Base-by-base conservation (phyloP, 176 grass and related monocot species). In the Avena insularis region DNA sequence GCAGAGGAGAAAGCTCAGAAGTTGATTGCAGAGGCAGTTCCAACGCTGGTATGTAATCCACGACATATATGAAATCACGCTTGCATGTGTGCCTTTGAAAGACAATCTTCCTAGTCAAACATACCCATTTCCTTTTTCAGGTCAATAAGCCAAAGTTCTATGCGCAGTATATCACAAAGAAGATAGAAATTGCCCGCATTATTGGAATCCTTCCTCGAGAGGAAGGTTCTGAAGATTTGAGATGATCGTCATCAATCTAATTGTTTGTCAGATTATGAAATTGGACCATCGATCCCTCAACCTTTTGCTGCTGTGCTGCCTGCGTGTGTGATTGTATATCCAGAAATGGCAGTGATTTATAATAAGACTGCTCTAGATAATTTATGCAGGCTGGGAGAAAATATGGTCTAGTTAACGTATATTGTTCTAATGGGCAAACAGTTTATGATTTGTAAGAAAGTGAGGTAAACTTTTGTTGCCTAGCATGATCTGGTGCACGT, bases 141-240 rank as follows among this genome's bases (percentile, higher is more conserved):
- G 70, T 73, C 45, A 12, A 6, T 73, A 48, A 25, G 70, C 70
- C 70, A 73, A 73, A 73, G 43, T 48, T 5, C 10, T 73, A 73
- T 25, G 70, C 47, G 43, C 70, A 73, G 70, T 73, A 73, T 25
- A 48, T 73, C 70, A 73, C 11, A 46, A 73, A 73, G 43, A 73
- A 73, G 20, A 73, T 73, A 12, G 11, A 73, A 1, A 48, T 73
- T 48, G 70, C 70, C 4, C 40, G 70, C 2, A 23, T 73, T 7
- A 6, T 73, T 48, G 43, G 70, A 14, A 73, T 73, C 43, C 70
- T 73, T 25, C 20, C 70, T 7, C 70, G 0, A 6, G 43, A 6
- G 20, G 8, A 46, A 21, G 69, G 48, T 23, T 8, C 70, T 7
- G 70, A 73, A 73, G 2, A 47, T 48, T 74, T 74, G 43, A 48